phyloP scores from a whole-genome alignment of 23 red algal species.

The Pyropia yezoensis region DNA sequence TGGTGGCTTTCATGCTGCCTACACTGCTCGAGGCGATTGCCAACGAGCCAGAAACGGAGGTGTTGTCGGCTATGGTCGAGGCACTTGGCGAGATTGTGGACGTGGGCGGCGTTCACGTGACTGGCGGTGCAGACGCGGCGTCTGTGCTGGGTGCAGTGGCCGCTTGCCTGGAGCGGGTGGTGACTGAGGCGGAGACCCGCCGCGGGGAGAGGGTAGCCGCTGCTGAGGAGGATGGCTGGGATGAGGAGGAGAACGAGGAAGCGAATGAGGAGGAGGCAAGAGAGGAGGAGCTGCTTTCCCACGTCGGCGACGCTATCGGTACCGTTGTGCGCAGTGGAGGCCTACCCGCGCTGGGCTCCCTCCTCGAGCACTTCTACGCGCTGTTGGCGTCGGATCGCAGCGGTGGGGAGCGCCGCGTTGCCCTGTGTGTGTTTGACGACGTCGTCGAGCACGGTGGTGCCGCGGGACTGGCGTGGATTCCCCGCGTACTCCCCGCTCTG shows the following conservation, averaged over 20 bases:
- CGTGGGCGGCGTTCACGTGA: conserved; percentile 24
- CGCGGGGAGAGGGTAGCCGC: conserved; percentile 43
- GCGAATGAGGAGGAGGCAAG: conserved; percentile 38
- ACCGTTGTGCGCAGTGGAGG: conserved; percentile 30
- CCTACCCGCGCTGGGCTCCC: conserved; percentile 16
- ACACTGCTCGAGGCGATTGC: conserved; percentile 58
- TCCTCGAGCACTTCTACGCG: conserved; percentile 49
- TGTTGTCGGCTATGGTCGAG: conserved; percentile 69
- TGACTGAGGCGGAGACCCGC: conserved; percentile 64
- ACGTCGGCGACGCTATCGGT: conserved; percentile 19
- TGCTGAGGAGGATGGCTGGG: conserved; percentile 69
- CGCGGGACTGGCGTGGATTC: conserved; percentile 37
- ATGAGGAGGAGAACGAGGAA: conserved; percentile 70
- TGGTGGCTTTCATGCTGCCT: conserved; percentile 62
- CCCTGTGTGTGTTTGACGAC: conserved; percentile 80
- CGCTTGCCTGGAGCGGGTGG: conserved; percentile 32
- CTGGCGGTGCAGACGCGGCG: conserved; percentile 2
- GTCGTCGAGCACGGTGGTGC: conserved; percentile 63
- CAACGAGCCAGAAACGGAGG: conserved; percentile 83
- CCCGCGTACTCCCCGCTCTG: conserved; percentile 54
- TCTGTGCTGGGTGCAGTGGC: conserved; percentile 27
- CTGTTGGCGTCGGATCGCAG: conserved; percentile 45
- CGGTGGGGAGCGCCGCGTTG: conserved; percentile 57
- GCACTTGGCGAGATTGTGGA: conserved; percentile 43
- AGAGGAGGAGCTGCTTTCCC: conserved; percentile 57